Conservation (phyloP, 2,329 filamentous ascomycete species). For the Drechslerella stenobrocha region DNA sequence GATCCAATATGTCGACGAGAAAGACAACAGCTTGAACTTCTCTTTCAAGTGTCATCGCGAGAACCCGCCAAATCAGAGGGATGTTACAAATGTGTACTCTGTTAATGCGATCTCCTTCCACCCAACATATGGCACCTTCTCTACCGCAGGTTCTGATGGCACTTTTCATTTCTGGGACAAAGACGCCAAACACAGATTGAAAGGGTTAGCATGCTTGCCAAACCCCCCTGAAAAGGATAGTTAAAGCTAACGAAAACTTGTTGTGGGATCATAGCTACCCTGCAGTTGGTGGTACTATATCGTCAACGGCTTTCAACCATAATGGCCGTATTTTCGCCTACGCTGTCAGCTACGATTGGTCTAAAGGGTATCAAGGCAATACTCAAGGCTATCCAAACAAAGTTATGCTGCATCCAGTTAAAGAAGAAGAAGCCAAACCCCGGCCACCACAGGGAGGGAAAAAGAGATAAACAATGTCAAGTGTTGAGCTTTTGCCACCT, state of each 20-base stretch:
- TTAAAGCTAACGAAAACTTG: not conserved
- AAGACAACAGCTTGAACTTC: conserved; percentile 83
- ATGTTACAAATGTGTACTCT: conserved; percentile 84
- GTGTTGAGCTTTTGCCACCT: too few species aligned
- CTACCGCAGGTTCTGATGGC: conserved; percentile 89
- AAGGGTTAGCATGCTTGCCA: conserved; percentile 61
- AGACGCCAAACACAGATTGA: conserved; percentile 82
- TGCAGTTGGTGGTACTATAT: conserved; percentile 81
- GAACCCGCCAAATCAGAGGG: conserved; percentile 65
- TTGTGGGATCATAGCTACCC: conserved; percentile 65
- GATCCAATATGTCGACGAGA: conserved; percentile 97
- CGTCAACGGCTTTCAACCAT: conserved; percentile 86
- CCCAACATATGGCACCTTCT: conserved; percentile 95
- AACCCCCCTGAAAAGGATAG: not conserved
- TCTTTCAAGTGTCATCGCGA: conserved; percentile 99
- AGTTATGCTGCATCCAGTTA: conserved; percentile 80
- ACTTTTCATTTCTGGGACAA: conserved; percentile 98
- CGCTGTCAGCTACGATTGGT: conserved; percentile 96
- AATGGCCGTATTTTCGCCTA: conserved; percentile 83
- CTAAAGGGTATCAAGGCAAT: conserved; percentile 89
- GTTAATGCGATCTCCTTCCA: conserved; percentile 99
- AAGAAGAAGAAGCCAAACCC: conserved; percentile 67
- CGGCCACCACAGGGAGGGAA: conserved; percentile 49
- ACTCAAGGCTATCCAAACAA: conserved; percentile 74
- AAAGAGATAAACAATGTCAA: conserved; percentile 37